These are phyloP conservation scores for Leucocoprinus birnbaumii DNA, from an alignment of 768 basidiomycete genomes.

Conservation along the genomic window DNA sequence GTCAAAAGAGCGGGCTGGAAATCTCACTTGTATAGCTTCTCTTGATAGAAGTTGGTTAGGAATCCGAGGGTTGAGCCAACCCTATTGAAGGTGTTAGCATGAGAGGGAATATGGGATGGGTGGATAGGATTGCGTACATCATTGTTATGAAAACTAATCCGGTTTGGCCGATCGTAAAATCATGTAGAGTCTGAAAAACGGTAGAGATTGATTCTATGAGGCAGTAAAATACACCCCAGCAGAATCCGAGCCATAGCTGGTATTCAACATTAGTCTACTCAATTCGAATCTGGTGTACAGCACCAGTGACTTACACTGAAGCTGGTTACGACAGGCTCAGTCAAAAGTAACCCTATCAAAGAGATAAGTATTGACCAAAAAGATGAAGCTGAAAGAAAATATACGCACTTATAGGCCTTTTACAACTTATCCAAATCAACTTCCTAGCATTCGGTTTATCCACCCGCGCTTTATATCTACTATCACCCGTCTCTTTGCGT, in stretches of 20 bases:
- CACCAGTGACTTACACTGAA: conserved; percentile 58
- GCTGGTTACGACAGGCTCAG: conserved; percentile 72
- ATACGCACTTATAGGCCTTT: conserved; percentile 67
- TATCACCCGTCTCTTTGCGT: conserved; percentile 64
- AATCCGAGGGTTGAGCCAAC: conserved; percentile 54
- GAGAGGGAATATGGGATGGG: neutral
- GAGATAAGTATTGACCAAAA: neutral
- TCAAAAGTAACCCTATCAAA: conserved; percentile 53
- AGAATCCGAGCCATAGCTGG: conserved; percentile 71
- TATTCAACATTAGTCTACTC: neutral
- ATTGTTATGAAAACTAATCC: conserved; percentile 62
- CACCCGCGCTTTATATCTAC: conserved; percentile 55
- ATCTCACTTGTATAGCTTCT: conserved; percentile 46
- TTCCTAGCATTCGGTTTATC: conserved; percentile 56
- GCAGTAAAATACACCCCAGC: conserved; percentile 74
- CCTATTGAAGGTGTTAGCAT: conserved; percentile 27
- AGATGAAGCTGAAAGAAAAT: neutral
- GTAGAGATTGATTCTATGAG: conserved; percentile 48
- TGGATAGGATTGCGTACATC: conserved; percentile 33
- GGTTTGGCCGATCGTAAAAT: conserved; percentile 54
- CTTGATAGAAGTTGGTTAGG: conserved; percentile 43
- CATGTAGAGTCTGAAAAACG: conserved; percentile 54
- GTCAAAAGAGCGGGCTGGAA: too few species aligned
- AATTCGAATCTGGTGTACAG: conserved; percentile 21
- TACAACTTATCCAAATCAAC: conserved; percentile 68